These are phyloP conservation scores for Niebla homalea DNA, from an alignment of 495 filamentous ascomycete species.

Conservation along the genomic window DNA sequence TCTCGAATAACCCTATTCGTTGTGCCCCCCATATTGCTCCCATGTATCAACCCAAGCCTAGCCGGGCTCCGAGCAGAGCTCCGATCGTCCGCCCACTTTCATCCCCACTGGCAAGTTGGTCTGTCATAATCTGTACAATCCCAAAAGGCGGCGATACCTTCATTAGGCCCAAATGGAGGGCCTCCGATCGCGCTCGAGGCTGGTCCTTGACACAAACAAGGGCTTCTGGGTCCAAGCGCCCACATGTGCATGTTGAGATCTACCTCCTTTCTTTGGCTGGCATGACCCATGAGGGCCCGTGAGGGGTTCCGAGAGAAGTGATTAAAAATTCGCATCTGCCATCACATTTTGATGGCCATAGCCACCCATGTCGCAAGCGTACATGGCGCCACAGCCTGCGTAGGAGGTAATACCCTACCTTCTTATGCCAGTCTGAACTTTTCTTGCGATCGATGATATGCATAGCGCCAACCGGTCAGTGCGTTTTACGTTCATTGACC, in stretches of 20 bases:
- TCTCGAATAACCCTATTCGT: slow-evolving; percentile 41
- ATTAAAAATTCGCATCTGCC: slow-evolving; percentile 53
- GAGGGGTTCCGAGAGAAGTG: slow-evolving; percentile 39
- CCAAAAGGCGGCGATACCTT: slow-evolving; percentile 46
- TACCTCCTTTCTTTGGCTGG: slow-evolving; percentile 26
- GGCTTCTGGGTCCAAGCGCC: slow-evolving; percentile 37
- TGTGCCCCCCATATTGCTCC: slow-evolving; percentile 42
- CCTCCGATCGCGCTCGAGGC: slow-evolving; percentile 41
- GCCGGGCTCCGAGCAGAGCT: slow-evolving; percentile 39
- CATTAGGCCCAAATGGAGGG: slow-evolving; percentile 43
- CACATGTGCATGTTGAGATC: slow-evolving; percentile 39
- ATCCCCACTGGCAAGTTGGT: slow-evolving; percentile 27
- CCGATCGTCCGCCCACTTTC: slow-evolving; percentile 36
- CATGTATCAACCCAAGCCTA: slow-evolving; percentile 47
- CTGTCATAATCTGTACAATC: slow-evolving; percentile 45
- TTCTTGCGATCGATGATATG: slow-evolving; percentile 39
- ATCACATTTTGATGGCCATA: slow-evolving; percentile 39
- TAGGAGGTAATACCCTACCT: slow-evolving; percentile 36
- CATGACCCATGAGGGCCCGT: slow-evolving; percentile 39
- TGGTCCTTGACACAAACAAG: slow-evolving; percentile 43
- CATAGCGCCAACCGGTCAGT: slow-evolving; percentile 29
- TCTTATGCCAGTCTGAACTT: slow-evolving; percentile 40
- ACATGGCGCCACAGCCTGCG: slow-evolving; percentile 33
- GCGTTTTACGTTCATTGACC: slow-evolving; percentile 26
- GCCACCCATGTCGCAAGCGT: slow-evolving; percentile 50